Evolutionary conservation across 192 early-diverging fungal genomes (phyloP), one percentile per base, ranked within the genome.

Genomic region (Mortierella alpina): DNA sequence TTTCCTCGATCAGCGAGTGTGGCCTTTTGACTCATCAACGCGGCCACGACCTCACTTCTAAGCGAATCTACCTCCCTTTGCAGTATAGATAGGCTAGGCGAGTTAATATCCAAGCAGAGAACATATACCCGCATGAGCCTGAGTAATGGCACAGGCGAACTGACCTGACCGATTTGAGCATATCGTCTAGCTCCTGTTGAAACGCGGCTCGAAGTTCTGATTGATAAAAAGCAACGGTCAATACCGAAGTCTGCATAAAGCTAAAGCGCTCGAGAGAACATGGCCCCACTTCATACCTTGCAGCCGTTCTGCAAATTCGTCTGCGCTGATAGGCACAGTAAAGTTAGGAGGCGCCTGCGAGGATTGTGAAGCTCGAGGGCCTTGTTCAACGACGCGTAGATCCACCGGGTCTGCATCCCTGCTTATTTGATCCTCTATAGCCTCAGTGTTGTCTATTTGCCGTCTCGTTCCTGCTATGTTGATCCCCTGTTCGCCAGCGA

Each of bases 141-240:
- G 3, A 31, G 31, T 2, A 2, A 31, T 31, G 31, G 31, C 31
- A 3, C 31, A 31, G 17, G 7, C 18, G 1, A 65, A 49, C 63
- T 10, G 60, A 74, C 72, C 53, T 47, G 15, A 74, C 47, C 6
- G 72, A 63, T 14, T 66, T 64, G 12, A 66, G 20, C 63, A 74
- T 66, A 11, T 56, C 58, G 40, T 61, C 51, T 50, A 74, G 49
- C 2, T 63, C 52, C 13, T 40, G 7, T 11, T 60, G 31, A 44
- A 74, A 66, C 17, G 8, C 6, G 1, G 7, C 2, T 22, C 17
- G 3, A 17, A 62, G 17, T 15, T 48, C 60, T 62, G 18, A 2
- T 46, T 7, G 39, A 42, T 14, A 12, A 59, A 42, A 59, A 59
- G 41, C 17, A 17, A 31, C 31, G 31, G 31, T 31, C 31, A 31